Conservation (phyloP, 805 yeast species). For the Diddensiella transvaalensis region DNA sequence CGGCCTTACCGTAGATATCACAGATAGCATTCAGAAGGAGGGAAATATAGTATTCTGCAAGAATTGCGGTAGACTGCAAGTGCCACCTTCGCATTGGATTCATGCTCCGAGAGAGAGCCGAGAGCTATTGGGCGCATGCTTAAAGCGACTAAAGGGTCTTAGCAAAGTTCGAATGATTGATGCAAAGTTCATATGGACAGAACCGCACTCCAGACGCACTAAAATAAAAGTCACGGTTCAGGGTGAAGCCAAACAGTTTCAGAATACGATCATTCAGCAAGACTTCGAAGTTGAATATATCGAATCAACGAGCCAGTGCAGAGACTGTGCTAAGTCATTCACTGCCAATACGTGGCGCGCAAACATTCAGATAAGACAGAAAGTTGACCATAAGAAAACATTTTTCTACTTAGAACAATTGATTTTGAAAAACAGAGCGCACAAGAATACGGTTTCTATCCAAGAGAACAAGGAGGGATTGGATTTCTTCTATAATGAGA, state of each 20-base stretch:
- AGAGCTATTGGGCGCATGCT: conserved; percentile 81
- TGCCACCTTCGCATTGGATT: conserved; percentile 93
- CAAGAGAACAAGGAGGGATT: conserved; percentile 91
- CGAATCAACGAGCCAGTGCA: conserved; percentile 94
- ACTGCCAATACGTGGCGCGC: conserved; percentile 99
- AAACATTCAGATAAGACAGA: conserved; percentile 94
- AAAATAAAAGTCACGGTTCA: conserved; percentile 89
- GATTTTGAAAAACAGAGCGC: conserved; percentile 88
- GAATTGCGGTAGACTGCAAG: conserved; percentile 87
- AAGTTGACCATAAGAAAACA: conserved; percentile 95
- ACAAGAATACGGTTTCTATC: conserved; percentile 87
- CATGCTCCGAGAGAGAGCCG: conserved; percentile 84
- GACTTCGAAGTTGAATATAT: conserved; percentile 90
- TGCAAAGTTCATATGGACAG: conserved; percentile 97
- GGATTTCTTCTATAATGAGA: conserved; percentile 85
- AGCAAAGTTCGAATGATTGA: conserved; percentile 83
- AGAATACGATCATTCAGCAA: conserved; percentile 89
- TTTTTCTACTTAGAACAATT: conserved; percentile 93
- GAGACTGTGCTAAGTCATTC: conserved; percentile 96
- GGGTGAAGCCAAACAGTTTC: conserved; percentile 78
- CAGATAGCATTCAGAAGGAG: conserved; percentile 85
- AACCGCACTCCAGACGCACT: conserved; percentile 95
- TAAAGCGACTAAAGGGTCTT: conserved; percentile 80
- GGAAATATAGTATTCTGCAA: conserved; percentile 90
- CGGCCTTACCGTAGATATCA: conserved; percentile 83